Evolutionary conservation across 495 filamentous ascomycete species (phyloP).

Genomic region (Parachaetomium inaequale): DNA sequence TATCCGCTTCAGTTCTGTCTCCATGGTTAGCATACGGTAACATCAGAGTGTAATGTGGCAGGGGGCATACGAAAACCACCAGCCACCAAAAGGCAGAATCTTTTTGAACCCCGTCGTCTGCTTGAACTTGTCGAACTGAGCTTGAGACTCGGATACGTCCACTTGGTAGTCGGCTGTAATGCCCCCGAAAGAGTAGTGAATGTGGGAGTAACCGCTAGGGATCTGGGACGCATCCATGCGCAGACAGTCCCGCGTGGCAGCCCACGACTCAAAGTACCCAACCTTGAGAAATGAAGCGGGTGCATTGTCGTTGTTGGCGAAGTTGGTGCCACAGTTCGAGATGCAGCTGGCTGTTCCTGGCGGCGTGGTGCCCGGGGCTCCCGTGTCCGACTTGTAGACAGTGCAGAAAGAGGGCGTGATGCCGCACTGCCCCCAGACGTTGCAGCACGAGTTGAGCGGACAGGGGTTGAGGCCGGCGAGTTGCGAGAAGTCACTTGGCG

Average conservation of each 20-base stretch:
- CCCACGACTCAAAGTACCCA: conserved; percentile 34
- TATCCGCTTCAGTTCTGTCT: conserved; percentile 1
- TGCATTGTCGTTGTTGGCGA: not conserved
- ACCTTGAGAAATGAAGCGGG: conserved; percentile 28
- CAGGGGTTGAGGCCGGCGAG: conserved; percentile 36
- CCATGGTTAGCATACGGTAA: no score
- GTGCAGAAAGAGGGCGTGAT: conserved; percentile 47
- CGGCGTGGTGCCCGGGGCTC: conserved; percentile 38
- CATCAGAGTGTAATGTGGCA: not conserved
- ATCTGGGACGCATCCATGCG: conserved; percentile 21
- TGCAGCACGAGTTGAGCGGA: conserved; percentile 37
- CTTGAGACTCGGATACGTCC: conserved; percentile 4
- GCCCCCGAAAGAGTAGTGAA: conserved; percentile 32
- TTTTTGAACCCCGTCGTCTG: conserved; percentile 23
- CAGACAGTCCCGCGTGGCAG: conserved; percentile 23
- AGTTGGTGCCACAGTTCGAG: conserved; percentile 45
- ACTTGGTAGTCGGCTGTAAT: conserved; percentile 19
- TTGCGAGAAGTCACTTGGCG: not conserved
- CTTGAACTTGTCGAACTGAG: conserved; percentile 19
- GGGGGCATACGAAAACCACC: conserved; percentile 24
- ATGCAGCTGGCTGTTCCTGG: conserved; percentile 43
- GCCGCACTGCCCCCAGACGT: conserved; percentile 50
- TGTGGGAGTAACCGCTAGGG: conserved; percentile 27
- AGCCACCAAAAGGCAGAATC: conserved; percentile 44
- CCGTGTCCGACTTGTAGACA: conserved; percentile 25